These are phyloP conservation scores for Cytospora chrysosperma DNA, from an alignment of 2,329 filamentous ascomycete genomes.

Conservation along the genomic window DNA sequence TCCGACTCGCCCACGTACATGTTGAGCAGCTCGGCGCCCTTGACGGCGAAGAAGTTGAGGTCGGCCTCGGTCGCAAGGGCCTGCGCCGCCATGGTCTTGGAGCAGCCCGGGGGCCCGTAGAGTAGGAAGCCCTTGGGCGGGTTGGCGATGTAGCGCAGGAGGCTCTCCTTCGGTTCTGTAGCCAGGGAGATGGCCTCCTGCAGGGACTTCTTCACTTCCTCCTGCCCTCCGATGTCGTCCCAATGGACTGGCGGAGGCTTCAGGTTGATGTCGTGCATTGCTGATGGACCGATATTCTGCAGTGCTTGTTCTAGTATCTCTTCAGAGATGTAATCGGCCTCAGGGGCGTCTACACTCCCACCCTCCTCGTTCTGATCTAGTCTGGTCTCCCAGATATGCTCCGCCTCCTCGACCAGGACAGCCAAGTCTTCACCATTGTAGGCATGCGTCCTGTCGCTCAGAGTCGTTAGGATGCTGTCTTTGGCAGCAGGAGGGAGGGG, in stretches of 20 bases:
- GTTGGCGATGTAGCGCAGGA: slow-evolving; percentile 42
- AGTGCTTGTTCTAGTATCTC: slow-evolving; percentile 66
- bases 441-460: slow-evolving; percentile 79
- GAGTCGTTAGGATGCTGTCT: slow-evolving; percentile 53
- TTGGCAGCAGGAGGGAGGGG: slow-evolving; percentile 47
- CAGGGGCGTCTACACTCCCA: not conserved
- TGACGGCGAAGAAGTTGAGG: slow-evolving; percentile 92
- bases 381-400: slow-evolving; percentile 21
- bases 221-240: slow-evolving; percentile 85
- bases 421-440: slow-evolving; percentile 78
- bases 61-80: slow-evolving; percentile 87
- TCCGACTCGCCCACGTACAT: slow-evolving; percentile 98
- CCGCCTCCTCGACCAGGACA: slow-evolving; percentile 59
- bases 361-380: slow-evolving; percentile 1
- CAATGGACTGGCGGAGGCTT: slow-evolving; percentile 84
- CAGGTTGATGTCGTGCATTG: slow-evolving; percentile 86
- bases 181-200: slow-evolving; percentile 47
- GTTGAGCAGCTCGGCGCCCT: slow-evolving; percentile 88
- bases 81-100: slow-evolving; percentile 89
- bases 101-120: slow-evolving; percentile 91
- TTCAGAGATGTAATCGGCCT: slow-evolving; percentile 33
- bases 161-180: slow-evolving; percentile 34
- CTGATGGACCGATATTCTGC: slow-evolving; percentile 70
- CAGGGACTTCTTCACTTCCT: slow-evolving; percentile 66
- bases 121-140: slow-evolving; percentile 81